Evolutionary conservation across 169 alveolate genomes (phyloP).

Genomic region (Eimeria zaria): DNA sequence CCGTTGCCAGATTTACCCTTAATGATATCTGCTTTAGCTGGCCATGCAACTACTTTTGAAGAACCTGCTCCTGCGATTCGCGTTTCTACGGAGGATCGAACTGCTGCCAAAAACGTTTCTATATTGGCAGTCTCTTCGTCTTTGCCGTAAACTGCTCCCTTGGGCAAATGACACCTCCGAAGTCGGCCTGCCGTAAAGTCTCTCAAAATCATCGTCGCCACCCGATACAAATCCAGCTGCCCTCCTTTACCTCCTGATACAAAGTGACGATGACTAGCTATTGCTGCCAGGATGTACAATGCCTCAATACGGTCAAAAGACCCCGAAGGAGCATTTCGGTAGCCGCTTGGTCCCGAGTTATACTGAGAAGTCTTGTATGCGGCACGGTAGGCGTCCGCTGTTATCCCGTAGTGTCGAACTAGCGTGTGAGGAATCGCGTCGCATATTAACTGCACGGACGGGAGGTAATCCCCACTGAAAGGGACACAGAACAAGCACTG

Average conservation of each 20-base stretch:
- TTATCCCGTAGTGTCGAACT: conserved; percentile 86
- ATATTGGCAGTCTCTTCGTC: conserved; percentile 33
- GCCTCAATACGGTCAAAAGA: conserved; percentile 79
- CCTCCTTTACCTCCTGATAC: conserved; percentile 97
- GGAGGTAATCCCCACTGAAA: conserved; percentile 93
- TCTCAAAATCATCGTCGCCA: conserved; percentile 96
- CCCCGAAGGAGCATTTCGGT: background rate
- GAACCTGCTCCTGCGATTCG: background rate
- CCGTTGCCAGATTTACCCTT: background rate
- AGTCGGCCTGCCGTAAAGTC: conserved; percentile 98
- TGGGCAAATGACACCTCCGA: conserved; percentile 87
- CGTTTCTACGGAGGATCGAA: background rate
- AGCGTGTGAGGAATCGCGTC: conserved; percentile 95
- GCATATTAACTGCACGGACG: conserved; percentile 97
- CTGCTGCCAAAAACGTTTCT: background rate
- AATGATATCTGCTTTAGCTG: background rate
- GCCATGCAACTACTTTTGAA: background rate
- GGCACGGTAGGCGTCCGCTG: conserved; percentile 25
- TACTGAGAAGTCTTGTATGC: background rate
- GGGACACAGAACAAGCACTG: conserved; percentile 1
- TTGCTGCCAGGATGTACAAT: conserved; percentile 88
- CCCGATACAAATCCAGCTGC: conserved; percentile 96
- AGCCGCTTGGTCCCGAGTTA: background rate
- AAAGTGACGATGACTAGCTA: conserved; percentile 91
- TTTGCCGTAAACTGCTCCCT: conserved; percentile 50